Conservation (phyloP, 805 yeast species). For the Cyberlindnera americana region DNA sequence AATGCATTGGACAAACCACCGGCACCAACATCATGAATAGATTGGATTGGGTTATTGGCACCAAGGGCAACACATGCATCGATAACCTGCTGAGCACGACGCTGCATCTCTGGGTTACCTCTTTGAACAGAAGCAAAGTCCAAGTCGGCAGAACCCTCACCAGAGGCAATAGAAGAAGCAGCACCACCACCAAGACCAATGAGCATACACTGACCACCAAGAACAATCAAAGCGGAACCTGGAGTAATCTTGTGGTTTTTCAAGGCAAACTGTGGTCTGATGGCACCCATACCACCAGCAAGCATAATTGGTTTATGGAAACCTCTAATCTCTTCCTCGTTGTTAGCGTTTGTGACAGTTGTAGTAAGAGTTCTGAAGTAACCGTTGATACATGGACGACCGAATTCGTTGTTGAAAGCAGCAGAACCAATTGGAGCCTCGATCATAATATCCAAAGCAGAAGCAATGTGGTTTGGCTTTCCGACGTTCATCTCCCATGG, state of each 20-base stretch:
- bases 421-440: conserved; percentile 98
- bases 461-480: conserved; percentile 88
- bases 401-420: conserved; percentile 97
- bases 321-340: conserved; percentile 78
- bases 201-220: conserved; percentile 97
- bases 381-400: conserved; percentile 96
- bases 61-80: conserved; percentile 90
- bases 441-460: conserved; percentile 89
- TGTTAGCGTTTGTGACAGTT: conserved; percentile 57
- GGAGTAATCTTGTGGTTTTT: conserved; percentile 88
- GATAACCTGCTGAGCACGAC: conserved; percentile 98
- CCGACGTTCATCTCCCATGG: conserved; percentile 95
- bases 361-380: conserved; percentile 95
- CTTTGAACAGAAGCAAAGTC: conserved; percentile 99
- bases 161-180: conserved; percentile 94
- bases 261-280: conserved; percentile 87
- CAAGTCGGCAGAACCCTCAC: conserved; percentile 92
- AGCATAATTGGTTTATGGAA: conserved; percentile 99
- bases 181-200: conserved; percentile 99
- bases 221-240: conserved; percentile 84
- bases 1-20: conserved; percentile 97
- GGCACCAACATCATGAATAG: conserved; percentile 98
- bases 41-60: conserved; percentile 74
- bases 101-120: conserved; percentile 99
- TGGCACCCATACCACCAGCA: conserved; percentile 99